Evolutionary conservation across 345 rosid species (phyloP), one percentile per base, ranked within the genome.

Genomic region (Salix arbutifolia): DNA sequence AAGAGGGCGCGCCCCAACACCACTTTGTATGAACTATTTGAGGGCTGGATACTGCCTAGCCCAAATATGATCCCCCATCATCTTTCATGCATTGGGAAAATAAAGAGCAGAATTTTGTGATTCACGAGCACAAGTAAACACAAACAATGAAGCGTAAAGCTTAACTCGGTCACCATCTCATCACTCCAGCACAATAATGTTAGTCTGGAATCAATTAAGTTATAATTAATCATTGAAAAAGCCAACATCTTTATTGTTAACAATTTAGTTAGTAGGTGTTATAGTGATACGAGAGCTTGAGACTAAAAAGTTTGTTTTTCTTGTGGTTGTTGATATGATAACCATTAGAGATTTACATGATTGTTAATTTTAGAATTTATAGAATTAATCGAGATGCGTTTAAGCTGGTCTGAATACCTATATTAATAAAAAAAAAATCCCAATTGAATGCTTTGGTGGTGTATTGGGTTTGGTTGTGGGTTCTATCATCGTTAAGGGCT

Each of bases 91-190:
- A 52, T 52, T 52, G 0, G 21, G 23, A 52, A 52, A 52, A 52
- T 8, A 18, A 52, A 52, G 58, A 52, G 0, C 58, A 52, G 0
- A 7, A 52, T 23, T 52, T 52, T 19, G 28, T 58, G 23, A n/a
- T 58, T 10, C 62, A n/a, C 0, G 64, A 12, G 14, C 26, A 2
- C 64, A 58, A 23, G 28, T n/a, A 56, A 56, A 56, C n/a, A n/a
- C 62, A 58, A 58, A 1, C 62, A 10, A 58, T 23, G 4, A 23
- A n/a, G 13, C 10, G 0, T 4, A 1, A 11, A 78, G 70, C 67
- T 72, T 67, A 71, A 73, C 74, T 74, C 74, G 80, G 81, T 65
- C 62, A 75, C 80, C 65, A 77, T 10, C 30, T n/a, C 53, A 65
- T 79, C 80, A 74, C 74, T 76, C 64, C 60, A 64, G 58, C 35